Percentiles rank a stretch among this genome's conserved stretches.
These are phyloP conservation scores for Beauveria sp. DNA, from an alignment of 2,329 filamentous ascomycete species.

Conservation along the genomic window DNA sequence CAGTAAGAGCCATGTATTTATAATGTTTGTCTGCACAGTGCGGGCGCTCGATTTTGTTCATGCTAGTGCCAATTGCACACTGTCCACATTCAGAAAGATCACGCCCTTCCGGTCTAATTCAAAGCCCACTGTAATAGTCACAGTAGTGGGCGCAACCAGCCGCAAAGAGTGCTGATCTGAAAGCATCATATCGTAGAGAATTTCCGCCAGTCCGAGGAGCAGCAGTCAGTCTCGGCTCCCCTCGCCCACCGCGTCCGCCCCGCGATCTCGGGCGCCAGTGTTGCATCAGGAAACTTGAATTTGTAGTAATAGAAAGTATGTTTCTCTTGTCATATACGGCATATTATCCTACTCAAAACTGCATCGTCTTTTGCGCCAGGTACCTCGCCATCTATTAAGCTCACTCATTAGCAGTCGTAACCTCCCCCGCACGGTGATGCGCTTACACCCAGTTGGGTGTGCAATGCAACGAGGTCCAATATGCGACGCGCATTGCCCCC, in stretches of 20 bases:
- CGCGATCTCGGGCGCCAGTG: not conserved
- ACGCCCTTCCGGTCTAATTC: not conserved
- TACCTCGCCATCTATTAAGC: constrained; percentile 2
- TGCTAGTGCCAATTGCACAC: not conserved
- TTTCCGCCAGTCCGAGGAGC: not conserved
- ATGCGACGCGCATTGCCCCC: not conserved
- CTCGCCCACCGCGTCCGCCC: not conserved
- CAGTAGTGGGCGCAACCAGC: not conserved
- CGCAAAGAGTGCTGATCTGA: not conserved
- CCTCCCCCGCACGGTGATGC: not conserved
- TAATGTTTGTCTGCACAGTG: constrained; percentile 8
- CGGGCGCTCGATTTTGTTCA: not conserved
- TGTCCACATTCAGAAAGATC: not conserved
- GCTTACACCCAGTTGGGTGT: not conserved
- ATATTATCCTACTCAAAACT: constrained; percentile 7
- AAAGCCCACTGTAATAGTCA: not conserved
- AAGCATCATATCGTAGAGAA: not conserved
- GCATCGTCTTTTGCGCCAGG: not conserved
- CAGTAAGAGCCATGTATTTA: not conserved
- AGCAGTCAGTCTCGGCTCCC: not conserved
- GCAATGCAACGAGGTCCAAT: not conserved
- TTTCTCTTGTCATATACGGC: not conserved
- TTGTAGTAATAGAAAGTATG: not conserved
- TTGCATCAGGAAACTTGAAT: not conserved
- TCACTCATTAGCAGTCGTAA: not conserved